Evolutionary conservation across 257 asterid species (phyloP), one percentile per base, ranked within the genome.

Genomic region (Mitragyna speciosa): DNA sequence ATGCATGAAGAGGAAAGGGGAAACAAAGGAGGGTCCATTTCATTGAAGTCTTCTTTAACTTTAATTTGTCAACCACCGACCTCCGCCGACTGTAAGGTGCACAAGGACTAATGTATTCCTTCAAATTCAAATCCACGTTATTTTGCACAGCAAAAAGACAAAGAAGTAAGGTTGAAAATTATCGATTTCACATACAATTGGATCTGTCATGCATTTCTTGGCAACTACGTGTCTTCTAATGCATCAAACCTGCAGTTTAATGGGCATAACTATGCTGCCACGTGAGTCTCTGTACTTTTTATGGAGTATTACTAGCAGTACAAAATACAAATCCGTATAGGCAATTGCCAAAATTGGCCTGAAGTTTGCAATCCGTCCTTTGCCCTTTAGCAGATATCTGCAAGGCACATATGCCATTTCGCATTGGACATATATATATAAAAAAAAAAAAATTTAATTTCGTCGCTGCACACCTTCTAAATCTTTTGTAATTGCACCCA

Each of bases 241-340:
- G 70, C 45, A 67, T 67, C 47, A 15, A 67, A 67, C 14, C 72
- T 67, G 47, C 72, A 16, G 15, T 67, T 2, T 67, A 30, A 5
- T 67, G 26, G 70, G 69, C 69, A 64, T 26, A 64, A 64, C n/a
- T n/a, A n/a, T n/a, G 36, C 69, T 24, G 39, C 69, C 69, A 64
- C 31, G 70, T 30, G 70, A 65, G 22, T 24, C 8, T 65, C 70
- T 30, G 22, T 30, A 4, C 43, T n/a, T n/a, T n/a, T n/a, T n/a
- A n/a, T n/a, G n/a, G n/a, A 51, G 15, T 51, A 51, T 51, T 51
- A 12, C 56, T 14, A 14, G 56, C 16, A 51, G 2, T 14, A 51
- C 51, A 47, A 51, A 51, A 51, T 51, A 56, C 1, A 56, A 7
- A 6, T 6, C 12, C 8, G 11, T 22, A 2, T 24, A 56, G 9